Percentiles rank a stretch among this genome's conserved stretches.
Conservation (phyloP, 2,329 filamentous ascomycete species). For the Fusarium buharicum region DNA sequence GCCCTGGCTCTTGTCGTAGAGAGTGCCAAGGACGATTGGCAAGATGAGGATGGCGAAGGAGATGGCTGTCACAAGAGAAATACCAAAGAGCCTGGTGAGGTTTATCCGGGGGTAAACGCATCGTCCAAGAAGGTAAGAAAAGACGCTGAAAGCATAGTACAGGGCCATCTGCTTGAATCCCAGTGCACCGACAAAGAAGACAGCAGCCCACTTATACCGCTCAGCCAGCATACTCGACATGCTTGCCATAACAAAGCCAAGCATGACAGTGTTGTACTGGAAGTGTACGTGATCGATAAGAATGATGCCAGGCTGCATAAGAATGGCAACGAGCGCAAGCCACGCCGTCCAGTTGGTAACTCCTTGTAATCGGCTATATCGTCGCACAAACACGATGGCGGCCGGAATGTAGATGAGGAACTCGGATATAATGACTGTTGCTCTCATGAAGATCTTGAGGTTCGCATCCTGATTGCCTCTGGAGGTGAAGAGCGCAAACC, state of each 20-base stretch:
- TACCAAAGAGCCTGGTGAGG: constrained; percentile 74
- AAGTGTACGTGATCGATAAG: constrained; percentile 96
- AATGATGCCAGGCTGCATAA: constrained; percentile 91
- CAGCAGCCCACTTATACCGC: constrained; percentile 84
- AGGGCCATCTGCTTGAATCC: constrained; percentile 99
- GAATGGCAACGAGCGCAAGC: constrained; percentile 85
- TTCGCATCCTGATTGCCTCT: constrained; percentile 81
- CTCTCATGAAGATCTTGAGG: constrained; percentile 96
- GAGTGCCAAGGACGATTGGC: constrained; percentile 77
- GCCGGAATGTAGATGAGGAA: constrained; percentile 91
- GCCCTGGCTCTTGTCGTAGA: constrained; percentile 75
- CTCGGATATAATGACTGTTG: constrained; percentile 89
- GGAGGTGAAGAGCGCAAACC: constrained; percentile 88
- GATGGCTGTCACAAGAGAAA: constrained; percentile 76
- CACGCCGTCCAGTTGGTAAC: constrained; percentile 85
- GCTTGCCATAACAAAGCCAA: constrained; percentile 86
- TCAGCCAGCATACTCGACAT: constrained; percentile 90
- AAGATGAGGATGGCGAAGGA: constrained; percentile 81
- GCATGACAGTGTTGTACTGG: constrained; percentile 99
- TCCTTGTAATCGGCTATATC: constrained; percentile 78
- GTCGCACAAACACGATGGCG: constrained; percentile 83
- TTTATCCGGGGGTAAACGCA: constrained; percentile 82
- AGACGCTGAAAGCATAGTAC: constrained; percentile 94
- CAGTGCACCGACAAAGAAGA: constrained; percentile 94
- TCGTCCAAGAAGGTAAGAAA: constrained; percentile 88